Percentiles rank a stretch among this genome's conserved stretches.
Evolutionary conservation across 768 basidiomycete genomes (phyloP).

Genomic region (Myochromella boudieri): DNA sequence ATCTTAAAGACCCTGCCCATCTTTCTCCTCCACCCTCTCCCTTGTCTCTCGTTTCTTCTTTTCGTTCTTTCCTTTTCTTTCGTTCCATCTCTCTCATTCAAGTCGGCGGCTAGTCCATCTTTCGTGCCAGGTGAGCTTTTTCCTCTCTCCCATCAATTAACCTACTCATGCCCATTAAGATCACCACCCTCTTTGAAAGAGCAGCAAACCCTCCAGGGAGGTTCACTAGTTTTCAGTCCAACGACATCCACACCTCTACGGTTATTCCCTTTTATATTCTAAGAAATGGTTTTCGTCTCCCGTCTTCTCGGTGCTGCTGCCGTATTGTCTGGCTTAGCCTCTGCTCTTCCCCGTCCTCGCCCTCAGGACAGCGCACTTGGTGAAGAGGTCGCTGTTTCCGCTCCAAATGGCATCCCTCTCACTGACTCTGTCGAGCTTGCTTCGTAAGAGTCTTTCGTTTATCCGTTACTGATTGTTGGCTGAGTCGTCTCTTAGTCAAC

Average conservation of each 20-base stretch:
- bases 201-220: constrained; percentile 64
- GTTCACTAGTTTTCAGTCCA: constrained; percentile 43
- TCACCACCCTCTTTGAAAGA: constrained; percentile 73
- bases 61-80: constrained; percentile 41
- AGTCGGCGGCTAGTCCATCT: constrained; percentile 60
- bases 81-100: constrained; percentile 38
- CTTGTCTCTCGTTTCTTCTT: constrained; percentile 25
- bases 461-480: background rate
- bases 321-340: constrained; percentile 50
- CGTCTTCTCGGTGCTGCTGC: constrained; percentile 54
- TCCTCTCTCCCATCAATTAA: background rate
- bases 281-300: constrained; percentile 62
- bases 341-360: constrained; percentile 46
- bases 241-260: constrained; percentile 47
- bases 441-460: constrained; percentile 28
- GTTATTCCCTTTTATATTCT: constrained; percentile 34
- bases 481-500: constrained; percentile 6
- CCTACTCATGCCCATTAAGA: constrained; percentile 30
- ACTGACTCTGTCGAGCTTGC: constrained; percentile 38
- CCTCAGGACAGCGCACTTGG: constrained; percentile 35
- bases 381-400: constrained; percentile 42
- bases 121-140: constrained; percentile 53
- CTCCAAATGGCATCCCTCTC: constrained; percentile 43
- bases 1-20: no score
- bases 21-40: constrained; percentile 14